Conservation (phyloP, 306 rosid species). For the Purshia tridentata region DNA sequence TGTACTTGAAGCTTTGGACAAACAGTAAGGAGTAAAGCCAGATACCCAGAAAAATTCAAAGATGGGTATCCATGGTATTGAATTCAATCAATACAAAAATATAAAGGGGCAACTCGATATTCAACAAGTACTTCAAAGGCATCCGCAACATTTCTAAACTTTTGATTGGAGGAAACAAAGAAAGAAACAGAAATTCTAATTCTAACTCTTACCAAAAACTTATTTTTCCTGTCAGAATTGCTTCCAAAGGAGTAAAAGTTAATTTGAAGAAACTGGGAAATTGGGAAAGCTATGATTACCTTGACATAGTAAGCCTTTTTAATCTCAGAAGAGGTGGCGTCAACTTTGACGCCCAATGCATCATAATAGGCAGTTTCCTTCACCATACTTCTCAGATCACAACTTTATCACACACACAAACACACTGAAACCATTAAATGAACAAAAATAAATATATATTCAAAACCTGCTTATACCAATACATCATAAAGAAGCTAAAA, state of each 20-base stretch:
- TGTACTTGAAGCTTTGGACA: background rate
- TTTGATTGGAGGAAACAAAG: background rate
- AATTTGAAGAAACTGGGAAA: background rate
- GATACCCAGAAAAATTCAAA: background rate
- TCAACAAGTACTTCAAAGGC: background rate
- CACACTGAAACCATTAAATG: background rate
- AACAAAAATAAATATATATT: background rate
- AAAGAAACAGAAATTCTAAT: background rate
- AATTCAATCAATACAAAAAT: background rate
- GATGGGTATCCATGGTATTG: background rate
- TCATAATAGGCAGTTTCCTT: conserved; percentile 76
- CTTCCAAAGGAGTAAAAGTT: background rate
- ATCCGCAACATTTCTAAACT: background rate
- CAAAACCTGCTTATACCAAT: background rate
- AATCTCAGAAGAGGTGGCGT: conserved; percentile 72
- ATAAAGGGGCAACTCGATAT: background rate
- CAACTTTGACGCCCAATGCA: conserved; percentile 64
- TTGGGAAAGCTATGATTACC: conserved; percentile 36
- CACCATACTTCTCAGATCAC: conserved; percentile 61
- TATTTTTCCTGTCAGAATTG: background rate
- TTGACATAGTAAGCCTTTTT: conserved; percentile 89
- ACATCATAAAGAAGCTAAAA: background rate
- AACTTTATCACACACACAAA: conserved; percentile 12
- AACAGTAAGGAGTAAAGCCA: background rate
- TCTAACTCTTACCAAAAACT: background rate